Evolutionary conservation across 2,329 filamentous ascomycete genomes (phyloP).

Genomic region (Podosphaera fusca): DNA sequence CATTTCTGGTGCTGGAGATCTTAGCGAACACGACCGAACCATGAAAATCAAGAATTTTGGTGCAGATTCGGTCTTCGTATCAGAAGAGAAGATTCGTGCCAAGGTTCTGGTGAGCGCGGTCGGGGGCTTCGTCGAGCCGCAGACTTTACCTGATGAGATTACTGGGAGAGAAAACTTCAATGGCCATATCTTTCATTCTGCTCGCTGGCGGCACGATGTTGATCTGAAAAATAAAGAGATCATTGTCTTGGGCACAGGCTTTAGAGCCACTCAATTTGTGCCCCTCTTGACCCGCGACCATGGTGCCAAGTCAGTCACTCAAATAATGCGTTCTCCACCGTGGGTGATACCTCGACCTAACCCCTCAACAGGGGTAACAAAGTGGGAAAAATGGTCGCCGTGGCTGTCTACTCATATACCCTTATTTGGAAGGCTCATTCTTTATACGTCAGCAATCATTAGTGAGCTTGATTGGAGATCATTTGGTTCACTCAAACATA

Average conservation of each 20-base stretch:
- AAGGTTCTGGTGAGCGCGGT: slow-evolving; percentile 31
- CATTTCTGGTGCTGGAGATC: slow-evolving; percentile 28
- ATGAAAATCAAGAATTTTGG: slow-evolving; percentile 22
- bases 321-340: slow-evolving; percentile 33
- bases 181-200: slow-evolving; percentile 34
- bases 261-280: slow-evolving; percentile 29
- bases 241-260: slow-evolving; percentile 28
- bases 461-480: slow-evolving; percentile 24
- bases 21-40: slow-evolving; percentile 23
- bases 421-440: slow-evolving; percentile 20
- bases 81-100: slow-evolving; percentile 26
- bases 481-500: slow-evolving; percentile 21
- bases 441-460: slow-evolving; percentile 19
- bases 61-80: slow-evolving; percentile 22
- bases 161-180: slow-evolving; percentile 26
- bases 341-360: slow-evolving; percentile 25
- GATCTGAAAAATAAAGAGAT: slow-evolving; percentile 22
- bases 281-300: slow-evolving; percentile 19
- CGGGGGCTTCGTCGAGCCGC: slow-evolving; percentile 37
- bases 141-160: slow-evolving; percentile 38
- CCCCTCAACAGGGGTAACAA: slow-evolving; percentile 18
- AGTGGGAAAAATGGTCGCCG: slow-evolving; percentile 24
- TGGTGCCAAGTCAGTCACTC: slow-evolving; percentile 29
- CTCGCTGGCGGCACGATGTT: slow-evolving; percentile 24
- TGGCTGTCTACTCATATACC: slow-evolving; percentile 24